Conservation (phyloP, 2,329 filamentous ascomycete genomes). For the Sporothrix luriei region DNA sequence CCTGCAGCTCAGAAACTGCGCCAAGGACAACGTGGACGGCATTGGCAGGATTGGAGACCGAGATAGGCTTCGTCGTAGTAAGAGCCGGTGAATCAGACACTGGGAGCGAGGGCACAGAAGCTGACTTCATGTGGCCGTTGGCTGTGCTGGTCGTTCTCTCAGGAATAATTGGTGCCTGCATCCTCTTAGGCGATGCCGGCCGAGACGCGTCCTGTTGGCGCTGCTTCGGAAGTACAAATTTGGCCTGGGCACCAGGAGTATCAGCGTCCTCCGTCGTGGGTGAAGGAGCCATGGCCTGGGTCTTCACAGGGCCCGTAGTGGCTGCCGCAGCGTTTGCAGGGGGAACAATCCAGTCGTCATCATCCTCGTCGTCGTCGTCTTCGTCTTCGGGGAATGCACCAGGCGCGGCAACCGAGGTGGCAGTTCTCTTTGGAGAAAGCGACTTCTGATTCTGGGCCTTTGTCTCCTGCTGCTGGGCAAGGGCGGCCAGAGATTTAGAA, state of each 20-base stretch:
- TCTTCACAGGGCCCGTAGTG: constrained; percentile 55
- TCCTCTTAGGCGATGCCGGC: constrained; percentile 45
- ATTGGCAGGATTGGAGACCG: constrained; percentile 58
- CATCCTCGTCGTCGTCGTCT: constrained; percentile 58
- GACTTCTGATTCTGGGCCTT: constrained; percentile 31
- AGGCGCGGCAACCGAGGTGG: constrained; percentile 48
- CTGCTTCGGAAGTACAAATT: constrained; percentile 48
- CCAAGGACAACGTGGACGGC: constrained; percentile 40
- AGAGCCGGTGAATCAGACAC: constrained; percentile 40
- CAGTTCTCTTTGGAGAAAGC: constrained; percentile 28
- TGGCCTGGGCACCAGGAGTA: constrained; percentile 42
- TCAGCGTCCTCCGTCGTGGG: constrained; percentile 60
- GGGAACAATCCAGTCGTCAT: constrained; percentile 66
- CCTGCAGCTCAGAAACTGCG: constrained; percentile 50
- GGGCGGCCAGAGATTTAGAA: constrained; percentile 50
- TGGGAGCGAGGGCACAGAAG: constrained; percentile 61
- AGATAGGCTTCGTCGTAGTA: constrained; percentile 61
- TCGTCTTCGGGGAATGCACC: constrained; percentile 59
- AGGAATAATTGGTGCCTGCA: constrained; percentile 32
- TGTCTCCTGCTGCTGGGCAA: constrained; percentile 40
- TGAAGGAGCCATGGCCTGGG: constrained; percentile 60
- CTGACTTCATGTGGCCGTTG: constrained; percentile 61
- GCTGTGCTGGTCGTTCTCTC: constrained; percentile 35
- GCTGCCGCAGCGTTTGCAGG: constrained; percentile 50
- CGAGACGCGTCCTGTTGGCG: constrained; percentile 41